phyloP scores from a whole-genome alignment of 2,329 filamentous ascomycete species.

The Reticulascus tulasneorum region DNA sequence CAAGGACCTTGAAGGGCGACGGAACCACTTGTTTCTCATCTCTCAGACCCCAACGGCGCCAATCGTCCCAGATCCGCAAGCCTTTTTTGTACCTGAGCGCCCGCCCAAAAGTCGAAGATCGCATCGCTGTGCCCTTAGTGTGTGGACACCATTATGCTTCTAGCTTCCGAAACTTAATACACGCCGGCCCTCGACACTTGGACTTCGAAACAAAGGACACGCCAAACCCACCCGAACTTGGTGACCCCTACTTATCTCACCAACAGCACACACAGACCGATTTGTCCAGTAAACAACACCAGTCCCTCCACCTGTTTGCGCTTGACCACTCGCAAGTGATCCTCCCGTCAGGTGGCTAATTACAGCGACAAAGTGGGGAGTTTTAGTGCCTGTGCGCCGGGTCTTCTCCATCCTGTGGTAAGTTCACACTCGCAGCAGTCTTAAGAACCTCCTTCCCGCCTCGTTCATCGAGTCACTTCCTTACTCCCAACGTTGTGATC shows the following conservation, averaged over 20 bases:
- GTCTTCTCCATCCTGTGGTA: constrained; percentile 16
- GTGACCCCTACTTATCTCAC: constrained; percentile 18
- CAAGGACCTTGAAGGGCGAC: constrained; percentile 8
- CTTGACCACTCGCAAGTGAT: constrained; percentile 19
- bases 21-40: constrained; percentile 12
- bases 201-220: constrained; percentile 27
- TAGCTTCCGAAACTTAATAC: constrained; percentile 28
- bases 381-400: constrained; percentile 20
- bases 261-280: constrained; percentile 17
- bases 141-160: constrained; percentile 22
- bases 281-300: constrained; percentile 17
- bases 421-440: constrained; percentile 15
- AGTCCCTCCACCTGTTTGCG: constrained; percentile 19
- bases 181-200: constrained; percentile 23
- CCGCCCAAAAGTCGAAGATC: constrained; percentile 16
- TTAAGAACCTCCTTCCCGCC: constrained; percentile 21
- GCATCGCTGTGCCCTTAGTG: constrained; percentile 18
- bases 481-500: too few species aligned
- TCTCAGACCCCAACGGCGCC: constrained; percentile 14
- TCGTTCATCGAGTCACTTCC: too few species aligned
- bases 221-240: constrained; percentile 22
- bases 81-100: constrained; percentile 17
- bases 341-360: constrained; percentile 17
- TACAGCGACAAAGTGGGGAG: constrained; percentile 15
- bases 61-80: constrained; percentile 14